Conservation (phyloP, 2,329 filamentous ascomycete genomes). For the Aspergillus transmontanensis region DNA sequence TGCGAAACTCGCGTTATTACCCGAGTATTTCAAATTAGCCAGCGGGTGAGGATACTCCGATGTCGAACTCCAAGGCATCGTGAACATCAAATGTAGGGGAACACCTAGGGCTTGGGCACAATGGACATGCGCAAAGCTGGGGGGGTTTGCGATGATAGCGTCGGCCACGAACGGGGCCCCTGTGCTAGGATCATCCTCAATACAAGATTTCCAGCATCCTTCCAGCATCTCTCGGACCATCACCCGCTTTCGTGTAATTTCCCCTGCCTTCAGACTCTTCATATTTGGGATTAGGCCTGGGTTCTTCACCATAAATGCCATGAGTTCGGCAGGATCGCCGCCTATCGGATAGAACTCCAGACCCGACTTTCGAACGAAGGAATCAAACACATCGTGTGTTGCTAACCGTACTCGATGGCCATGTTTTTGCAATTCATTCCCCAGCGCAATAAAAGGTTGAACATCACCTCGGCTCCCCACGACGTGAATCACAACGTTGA, state of each 20-base stretch:
- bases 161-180: constrained; percentile 55
- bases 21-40: constrained; percentile 47
- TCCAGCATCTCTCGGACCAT: constrained; percentile 43
- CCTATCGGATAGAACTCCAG: constrained; percentile 62
- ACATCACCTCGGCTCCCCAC: constrained; percentile 61
- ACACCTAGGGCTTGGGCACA: constrained; percentile 54
- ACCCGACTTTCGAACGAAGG: constrained; percentile 56
- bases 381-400: constrained; percentile 57
- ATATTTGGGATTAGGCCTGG: constrained; percentile 46
- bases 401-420: constrained; percentile 60
- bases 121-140: constrained; percentile 56
- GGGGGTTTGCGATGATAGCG: constrained; percentile 58
- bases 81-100: constrained; percentile 57
- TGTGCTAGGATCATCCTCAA: constrained; percentile 33
- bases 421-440: constrained; percentile 51
- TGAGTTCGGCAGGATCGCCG: constrained; percentile 56
- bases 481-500: constrained; percentile 60
- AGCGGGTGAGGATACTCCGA: constrained; percentile 53
- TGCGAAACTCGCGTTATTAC: constrained; percentile 35
- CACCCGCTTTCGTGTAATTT: constrained; percentile 32
- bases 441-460: constrained; percentile 63
- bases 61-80: constrained; percentile 55
- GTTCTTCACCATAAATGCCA: constrained; percentile 57
- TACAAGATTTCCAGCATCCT: constrained; percentile 45
- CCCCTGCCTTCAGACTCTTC: constrained; percentile 38